Conservation (phyloP, 1,139 yeast genomes). For the Pichia sp. region DNA sequence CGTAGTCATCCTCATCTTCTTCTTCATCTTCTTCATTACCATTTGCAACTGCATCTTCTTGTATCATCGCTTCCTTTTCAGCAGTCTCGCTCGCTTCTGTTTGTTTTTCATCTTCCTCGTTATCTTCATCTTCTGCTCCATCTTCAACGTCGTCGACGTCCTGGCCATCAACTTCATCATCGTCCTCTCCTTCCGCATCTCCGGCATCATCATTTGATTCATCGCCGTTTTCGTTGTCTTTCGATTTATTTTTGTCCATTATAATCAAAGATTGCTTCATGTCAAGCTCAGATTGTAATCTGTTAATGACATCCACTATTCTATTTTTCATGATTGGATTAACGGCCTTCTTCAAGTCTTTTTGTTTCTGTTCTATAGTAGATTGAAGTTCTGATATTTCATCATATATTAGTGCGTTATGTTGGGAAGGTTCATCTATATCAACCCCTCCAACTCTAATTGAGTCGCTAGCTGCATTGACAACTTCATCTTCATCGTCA, state of each 20-base stretch:
- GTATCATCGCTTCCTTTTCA: background rate
- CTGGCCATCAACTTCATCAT: constrained; percentile 24
- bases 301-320: constrained; percentile 72
- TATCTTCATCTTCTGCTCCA: constrained; percentile 28
- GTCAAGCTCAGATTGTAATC: constrained; percentile 77
- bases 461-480: constrained; percentile 36
- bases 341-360: constrained; percentile 68
- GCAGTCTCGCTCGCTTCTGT: constrained; percentile 18
- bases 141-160: constrained; percentile 25
- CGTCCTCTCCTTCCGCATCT: constrained; percentile 25
- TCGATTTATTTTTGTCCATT: no score
- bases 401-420: constrained; percentile 71
- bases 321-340: constrained; percentile 87
- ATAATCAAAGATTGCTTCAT: constrained; percentile 67
- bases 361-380: constrained; percentile 70
- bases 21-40: constrained; percentile 24
- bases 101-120: constrained; percentile 14
- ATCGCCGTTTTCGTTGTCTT: constrained; percentile 23
- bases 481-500: constrained; percentile 46
- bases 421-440: constrained; percentile 45
- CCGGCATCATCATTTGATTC: constrained; percentile 28
- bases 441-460: constrained; percentile 20
- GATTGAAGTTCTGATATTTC: constrained; percentile 78
- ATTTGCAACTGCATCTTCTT: background rate
- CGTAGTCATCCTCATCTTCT: constrained; percentile 33